These are phyloP conservation scores for Fusarium avenaceum DNA, from an alignment of 2,329 filamentous ascomycete species.

Conservation along the genomic window DNA sequence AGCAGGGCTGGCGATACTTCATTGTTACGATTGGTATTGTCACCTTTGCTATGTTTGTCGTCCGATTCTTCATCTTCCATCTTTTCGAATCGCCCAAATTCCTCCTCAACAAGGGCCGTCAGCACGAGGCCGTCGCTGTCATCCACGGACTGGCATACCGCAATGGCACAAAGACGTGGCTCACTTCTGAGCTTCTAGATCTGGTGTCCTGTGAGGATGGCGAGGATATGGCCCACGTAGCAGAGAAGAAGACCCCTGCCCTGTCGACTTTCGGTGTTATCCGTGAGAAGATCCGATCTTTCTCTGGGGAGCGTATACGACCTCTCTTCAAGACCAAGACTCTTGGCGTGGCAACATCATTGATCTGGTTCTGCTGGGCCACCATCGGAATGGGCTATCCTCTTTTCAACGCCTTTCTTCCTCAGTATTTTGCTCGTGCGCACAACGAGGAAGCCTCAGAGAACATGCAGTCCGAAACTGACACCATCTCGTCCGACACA, in stretches of 20 bases:
- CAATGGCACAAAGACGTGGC: constrained; percentile 78
- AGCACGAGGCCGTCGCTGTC: constrained; percentile 83
- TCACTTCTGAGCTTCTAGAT: constrained; percentile 78
- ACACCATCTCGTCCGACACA: constrained; percentile 61
- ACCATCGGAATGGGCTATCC: constrained; percentile 89
- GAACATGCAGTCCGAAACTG: constrained; percentile 50
- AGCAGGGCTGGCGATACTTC: constrained; percentile 84
- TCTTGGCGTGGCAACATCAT: constrained; percentile 63
- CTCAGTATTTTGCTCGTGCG: constrained; percentile 79
- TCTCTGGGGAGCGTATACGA: constrained; percentile 75
- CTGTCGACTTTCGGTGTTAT: constrained; percentile 59
- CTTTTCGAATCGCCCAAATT: constrained; percentile 90
- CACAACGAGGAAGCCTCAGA: constrained; percentile 56
- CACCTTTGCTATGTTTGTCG: constrained; percentile 82
- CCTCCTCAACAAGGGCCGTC: constrained; percentile 79
- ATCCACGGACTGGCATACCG: constrained; percentile 82
- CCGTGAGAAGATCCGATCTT: constrained; percentile 71
- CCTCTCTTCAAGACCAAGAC: constrained; percentile 73
- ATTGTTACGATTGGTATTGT: constrained; percentile 77
- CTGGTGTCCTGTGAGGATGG: constrained; percentile 63
- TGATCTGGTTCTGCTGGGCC: constrained; percentile 85
- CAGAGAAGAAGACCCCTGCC: constrained; percentile 25
- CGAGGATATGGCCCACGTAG: constrained; percentile 41
- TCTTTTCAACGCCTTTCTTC: constrained; percentile 91
- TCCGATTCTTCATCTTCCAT: constrained; percentile 84